phyloP scores from a whole-genome alignment of 257 asterid genomes.

The Jacaranda mimosifolia region DNA sequence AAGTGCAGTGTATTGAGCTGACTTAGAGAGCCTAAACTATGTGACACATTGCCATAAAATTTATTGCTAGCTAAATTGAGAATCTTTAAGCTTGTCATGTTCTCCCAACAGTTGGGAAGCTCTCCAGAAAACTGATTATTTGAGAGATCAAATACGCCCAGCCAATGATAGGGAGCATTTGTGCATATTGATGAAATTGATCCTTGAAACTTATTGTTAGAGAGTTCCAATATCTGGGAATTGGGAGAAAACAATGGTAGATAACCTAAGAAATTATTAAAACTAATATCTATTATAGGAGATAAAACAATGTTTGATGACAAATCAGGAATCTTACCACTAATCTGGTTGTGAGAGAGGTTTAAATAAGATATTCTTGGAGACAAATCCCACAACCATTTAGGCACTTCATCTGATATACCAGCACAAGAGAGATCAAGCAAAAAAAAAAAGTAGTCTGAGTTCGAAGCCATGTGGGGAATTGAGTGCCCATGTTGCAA shows the following conservation, averaged over 20 bases:
- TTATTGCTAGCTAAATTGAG: slow-evolving; percentile 40
- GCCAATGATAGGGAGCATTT: background rate
- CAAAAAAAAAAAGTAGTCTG: slow-evolving; percentile 13
- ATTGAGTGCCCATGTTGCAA: slow-evolving; percentile 45
- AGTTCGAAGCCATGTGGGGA: slow-evolving; percentile 53
- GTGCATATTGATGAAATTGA: slow-evolving; percentile 38
- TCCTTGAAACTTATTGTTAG: slow-evolving; percentile 43
- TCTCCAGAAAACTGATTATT: slow-evolving; percentile 37
- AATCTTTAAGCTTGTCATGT: background rate
- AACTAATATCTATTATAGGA: slow-evolving; percentile 35
- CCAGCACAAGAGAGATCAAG: slow-evolving; percentile 47
- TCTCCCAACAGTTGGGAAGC: slow-evolving; percentile 46
- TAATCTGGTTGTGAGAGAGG: slow-evolving; percentile 47
- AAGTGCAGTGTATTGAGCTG: slow-evolving; percentile 25
- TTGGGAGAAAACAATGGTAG: slow-evolving; percentile 36
- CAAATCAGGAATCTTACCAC: slow-evolving; percentile 43
- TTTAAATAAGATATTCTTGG: slow-evolving; percentile 27
- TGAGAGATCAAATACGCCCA: slow-evolving; percentile 34
- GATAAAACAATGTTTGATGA: background rate
- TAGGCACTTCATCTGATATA: slow-evolving; percentile 42
- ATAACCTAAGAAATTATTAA: slow-evolving; percentile 44
- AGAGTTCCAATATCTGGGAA: slow-evolving; percentile 19
- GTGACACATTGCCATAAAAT: slow-evolving; percentile 38
- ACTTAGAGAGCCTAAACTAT: background rate
- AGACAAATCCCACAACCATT: slow-evolving; percentile 50